Base-by-base conservation (phyloP, 2,329 filamentous ascomycete species). In the Sarocladiaceae sp. region DNA sequence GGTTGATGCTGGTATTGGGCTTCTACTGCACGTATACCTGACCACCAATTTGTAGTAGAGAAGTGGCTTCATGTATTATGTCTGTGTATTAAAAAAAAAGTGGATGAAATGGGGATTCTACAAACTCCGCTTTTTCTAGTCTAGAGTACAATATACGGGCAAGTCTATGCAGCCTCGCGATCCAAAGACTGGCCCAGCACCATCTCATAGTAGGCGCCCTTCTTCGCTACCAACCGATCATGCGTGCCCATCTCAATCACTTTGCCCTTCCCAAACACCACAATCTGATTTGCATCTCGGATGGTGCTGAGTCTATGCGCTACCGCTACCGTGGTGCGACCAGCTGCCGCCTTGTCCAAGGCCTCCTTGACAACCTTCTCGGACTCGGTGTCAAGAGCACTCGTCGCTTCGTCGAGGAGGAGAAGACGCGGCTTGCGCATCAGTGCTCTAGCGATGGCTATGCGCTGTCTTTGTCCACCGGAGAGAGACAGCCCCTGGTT, bases 381-480 rank as follows among this genome's bases (percentile, higher is more conserved):
- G 1, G 74, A 80, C 53, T 82, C 74, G 0, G 79, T 80, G 50
- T 87, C 83, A 0, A 88, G 67, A 0, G 68, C 68, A 16, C 64
- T 68, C 0, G 85, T 89, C 1, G 85, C 85, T 61, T 89, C 85
- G 53, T 89, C 85, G 0, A 89, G 67, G 5, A 89, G 74, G 3
- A 89, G 63, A 2, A 89, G 76, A 0, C 69, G 65, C 0, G 84
- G 84, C 42, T 79, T 67, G 35, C 82, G 78, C 44, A 88, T 71
- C 21, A 88, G 80, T 10, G 81, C 81, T 6, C 85, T 71, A 0
- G 84, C 85, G 49, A 89, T 88, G 7, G 83, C 82, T 26, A 87
- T 74, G 18, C 82, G 77, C 58, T 88, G 84, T 6, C 83, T 69
- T 58, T 89, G 83, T 1, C 85, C 85, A 19, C 85, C 85, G 1